Evolutionary conservation across 1,139 yeast species (phyloP), one percentile per base, ranked within the genome.

Genomic region (Yamadazyma oceani): DNA sequence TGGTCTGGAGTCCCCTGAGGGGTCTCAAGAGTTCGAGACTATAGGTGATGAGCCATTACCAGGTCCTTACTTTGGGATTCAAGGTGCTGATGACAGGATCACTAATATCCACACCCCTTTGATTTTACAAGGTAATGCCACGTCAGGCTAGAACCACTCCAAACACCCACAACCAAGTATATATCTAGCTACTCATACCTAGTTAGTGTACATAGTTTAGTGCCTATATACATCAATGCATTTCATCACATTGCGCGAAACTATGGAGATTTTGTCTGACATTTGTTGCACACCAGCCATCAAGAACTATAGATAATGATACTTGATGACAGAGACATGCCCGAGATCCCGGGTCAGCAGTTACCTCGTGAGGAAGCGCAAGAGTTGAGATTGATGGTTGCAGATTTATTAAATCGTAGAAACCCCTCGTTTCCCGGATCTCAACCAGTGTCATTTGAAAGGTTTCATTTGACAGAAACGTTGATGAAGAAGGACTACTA

Each of bases 381-480:
- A 29, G 89, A 79, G 42, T 70, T 90, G 39, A 78, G 82, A 54
- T 70, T 73, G 38, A 80, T 82, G 66, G 83, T 90, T 9, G 83
- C 90, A 12, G 79, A 77, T 38, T 69, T 90, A 26, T 65, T 89
- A 34, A 78, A 80, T 17, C 60, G 80, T 26, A 62, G 80, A 40
- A 67, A 62, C 40, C 62, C 70, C 19, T 54, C 64, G 2, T 87
- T 87, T 51, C 90, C 95, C 3, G 97, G 97, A 0, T 83, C 97
- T 1, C 98, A 94, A 61, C 99, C 99, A 0, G 88, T 92, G 2
- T 87, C 96, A 26, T 90, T 94, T 58, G 82, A 87, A 34, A 70
- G 88, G 42, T 69, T 71, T 29, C 97, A 90, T 62, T 69, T 92
- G 28, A 66, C 69, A 5, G 79, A 79, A 37, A 78, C 80, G 26